Base-by-base conservation (phyloP, 2,329 filamentous ascomycete genomes). In the Colletotrichum sublineola region DNA sequence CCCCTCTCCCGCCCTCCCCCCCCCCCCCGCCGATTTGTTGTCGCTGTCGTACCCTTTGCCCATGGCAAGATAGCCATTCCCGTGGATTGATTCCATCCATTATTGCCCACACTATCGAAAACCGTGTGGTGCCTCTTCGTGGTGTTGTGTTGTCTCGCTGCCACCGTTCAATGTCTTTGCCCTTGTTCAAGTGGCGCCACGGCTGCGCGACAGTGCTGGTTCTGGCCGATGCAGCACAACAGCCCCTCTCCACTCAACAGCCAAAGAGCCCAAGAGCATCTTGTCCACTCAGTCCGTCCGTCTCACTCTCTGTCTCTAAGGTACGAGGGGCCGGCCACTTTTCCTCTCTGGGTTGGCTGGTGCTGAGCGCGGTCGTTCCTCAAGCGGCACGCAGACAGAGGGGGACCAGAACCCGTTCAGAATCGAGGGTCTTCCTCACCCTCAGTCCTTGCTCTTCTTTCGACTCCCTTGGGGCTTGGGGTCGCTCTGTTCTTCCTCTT, bases 151-250 rank as follows among this genome's bases (percentile, higher is more conserved):
- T 50, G 58, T 71, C 36, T 67, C 57, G 63, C 48, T 40, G 63
- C 52, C 56, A 68, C 33, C 46, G 42, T 65, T 65, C 52, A 55
- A 53, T 62, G 68, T 44, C 29, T 44, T 58, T 36, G 64, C 11
- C 64, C 33, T 52, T 71, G 48, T 67, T 64, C 66, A 61, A 69
- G 60, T 72, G 58, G 69, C 69, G 58, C 53, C 55, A 61, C 58
- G 60, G 58, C 33, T 68, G 60, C 60, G 60, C 64, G 66, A 69
- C 40, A 40, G 53, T 56, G 20, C 44, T 46, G 44, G 44, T 18
- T 46, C 44, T 46, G 46, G 33, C 31, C 63, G 66, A 65, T 61
- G 40, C 46, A 61, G 61, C 60, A 58, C 42, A 46, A 63, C 55
- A 52, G 50, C 58, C 24, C 53, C 57, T 36, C 55, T 48, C 42